Evolutionary conservation across 1,284 basidiomycete genomes (phyloP), one percentile per base, ranked within the genome.

Genomic region (Grifola frondosa): DNA sequence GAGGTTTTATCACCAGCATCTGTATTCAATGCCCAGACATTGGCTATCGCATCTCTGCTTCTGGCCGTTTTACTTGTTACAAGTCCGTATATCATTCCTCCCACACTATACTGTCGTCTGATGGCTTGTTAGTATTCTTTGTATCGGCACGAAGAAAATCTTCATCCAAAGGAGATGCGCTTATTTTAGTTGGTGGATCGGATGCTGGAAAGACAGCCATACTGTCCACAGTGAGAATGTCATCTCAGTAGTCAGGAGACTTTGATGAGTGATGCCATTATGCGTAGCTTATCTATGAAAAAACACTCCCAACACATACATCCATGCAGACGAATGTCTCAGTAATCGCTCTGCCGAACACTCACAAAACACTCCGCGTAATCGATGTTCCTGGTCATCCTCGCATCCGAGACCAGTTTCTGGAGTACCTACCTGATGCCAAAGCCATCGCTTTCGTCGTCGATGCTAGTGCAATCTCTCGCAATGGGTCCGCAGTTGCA

Each of bases 381-480:
- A 68, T 89, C 15, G 88, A 91, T 61, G 66, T 91, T 26, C 88
- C 88, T 5, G 88, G 88, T 8, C 88, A 91, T 61, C 84, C 87
- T 12, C 77, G 88, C 30, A 75, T 91, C 40, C 68, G 87, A 20
- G 76, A 78, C 52, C 83, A 87, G 55, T 86, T 88, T 60, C 69
- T 66, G 37, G 84, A 88, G 24, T 65, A 83, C 53, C 60, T 90
- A 28, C 47, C 66, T 7, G 70, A 79, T 33, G 75, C 85, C 2
- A 82, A 79, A 51, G 79, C 71, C 3, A 63, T 91, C 17, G 80
- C 75, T 5, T 91, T 91, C 55, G 81, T 89, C 2, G 84, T 88
- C 2, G 88, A 91, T 59, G 73, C 84, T 2, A 85, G 78, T 55
- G 84, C 79, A 1, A 66, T 91, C 31, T 86, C 88, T 16, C 71